These are phyloP conservation scores for Cladobotryum protrusum DNA, from an alignment of 2,329 filamentous ascomycete species.

Conservation along the genomic window DNA sequence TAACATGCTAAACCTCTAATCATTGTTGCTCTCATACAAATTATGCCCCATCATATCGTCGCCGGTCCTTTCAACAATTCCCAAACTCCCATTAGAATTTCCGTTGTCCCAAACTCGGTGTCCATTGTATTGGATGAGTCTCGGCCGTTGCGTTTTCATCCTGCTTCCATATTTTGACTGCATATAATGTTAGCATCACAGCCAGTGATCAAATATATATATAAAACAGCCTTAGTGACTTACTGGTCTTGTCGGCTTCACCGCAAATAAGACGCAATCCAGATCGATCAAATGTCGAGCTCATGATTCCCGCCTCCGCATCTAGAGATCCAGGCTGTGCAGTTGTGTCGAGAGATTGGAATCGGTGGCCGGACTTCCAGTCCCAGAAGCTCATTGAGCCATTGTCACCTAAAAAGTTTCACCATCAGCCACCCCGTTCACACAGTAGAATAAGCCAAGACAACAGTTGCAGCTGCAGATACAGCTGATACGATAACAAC, in stretches of 20 bases:
- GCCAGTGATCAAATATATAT: not conserved
- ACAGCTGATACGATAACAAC: slow-evolving; percentile 10
- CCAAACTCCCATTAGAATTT: slow-evolving; percentile 52
- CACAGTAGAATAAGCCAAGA: no score
- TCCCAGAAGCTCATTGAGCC: slow-evolving; percentile 98
- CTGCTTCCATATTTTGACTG: slow-evolving; percentile 92
- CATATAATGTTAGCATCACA: not conserved
- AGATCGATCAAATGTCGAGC: slow-evolving; percentile 83
- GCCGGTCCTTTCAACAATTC: no score
- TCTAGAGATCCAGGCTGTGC: slow-evolving; percentile 92
- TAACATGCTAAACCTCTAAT: no score
- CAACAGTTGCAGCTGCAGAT: no score
- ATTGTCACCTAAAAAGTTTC: slow-evolving; percentile 58
- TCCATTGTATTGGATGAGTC: slow-evolving; percentile 89
- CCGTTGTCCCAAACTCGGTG: slow-evolving; percentile 68
- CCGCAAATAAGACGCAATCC: slow-evolving; percentile 86
- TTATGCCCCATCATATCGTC: no score
- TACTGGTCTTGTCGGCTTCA: slow-evolving; percentile 91
- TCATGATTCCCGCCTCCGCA: slow-evolving; percentile 92
- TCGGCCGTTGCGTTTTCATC: slow-evolving; percentile 88
- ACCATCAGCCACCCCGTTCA: not conserved
- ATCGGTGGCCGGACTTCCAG: slow-evolving; percentile 93
- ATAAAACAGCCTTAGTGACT: slow-evolving; percentile 19
- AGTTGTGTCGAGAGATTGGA: slow-evolving; percentile 82
- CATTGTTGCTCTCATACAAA: no score